Conservation (phyloP, 2,329 filamentous ascomycete genomes). For the Diaporthe australafricana region DNA sequence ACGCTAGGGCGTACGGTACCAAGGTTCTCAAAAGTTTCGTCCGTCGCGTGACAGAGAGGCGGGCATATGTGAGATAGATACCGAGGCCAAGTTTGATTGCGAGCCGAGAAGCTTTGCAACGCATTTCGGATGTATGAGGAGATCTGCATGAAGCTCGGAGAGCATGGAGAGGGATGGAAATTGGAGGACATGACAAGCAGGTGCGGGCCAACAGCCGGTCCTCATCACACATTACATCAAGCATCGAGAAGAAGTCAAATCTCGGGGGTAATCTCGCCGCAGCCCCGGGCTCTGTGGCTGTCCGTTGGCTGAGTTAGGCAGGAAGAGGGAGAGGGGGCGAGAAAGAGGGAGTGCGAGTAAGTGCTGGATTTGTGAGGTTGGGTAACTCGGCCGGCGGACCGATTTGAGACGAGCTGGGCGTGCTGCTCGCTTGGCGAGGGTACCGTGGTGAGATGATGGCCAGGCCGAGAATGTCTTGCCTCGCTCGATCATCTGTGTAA, state of each 20-base stretch:
- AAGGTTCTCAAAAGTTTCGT: background rate
- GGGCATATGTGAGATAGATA: background rate
- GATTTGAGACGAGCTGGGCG: slow-evolving; percentile 12
- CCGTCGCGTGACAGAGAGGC: background rate
- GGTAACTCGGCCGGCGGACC: background rate
- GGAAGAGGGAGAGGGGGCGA: background rate
- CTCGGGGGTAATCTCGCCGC: slow-evolving; percentile 26
- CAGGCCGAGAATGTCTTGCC: slow-evolving; percentile 24
- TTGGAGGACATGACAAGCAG: slow-evolving; percentile 31
- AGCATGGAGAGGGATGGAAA: slow-evolving; percentile 26
- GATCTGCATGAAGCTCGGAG: slow-evolving; percentile 1
- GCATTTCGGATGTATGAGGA: background rate
- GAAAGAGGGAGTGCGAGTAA: slow-evolving; percentile 9
- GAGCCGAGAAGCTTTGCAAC: background rate
- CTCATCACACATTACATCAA: slow-evolving; percentile 20
- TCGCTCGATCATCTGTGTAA: slow-evolving; percentile 33
- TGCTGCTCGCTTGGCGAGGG: slow-evolving; percentile 16
- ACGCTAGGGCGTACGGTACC: background rate
- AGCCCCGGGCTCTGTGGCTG: slow-evolving; percentile 26
- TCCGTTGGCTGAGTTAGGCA: background rate
- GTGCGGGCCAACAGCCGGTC: slow-evolving; percentile 16
- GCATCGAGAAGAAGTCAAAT: slow-evolving; percentile 24
- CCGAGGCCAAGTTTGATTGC: background rate
- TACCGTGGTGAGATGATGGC: slow-evolving; percentile 22
- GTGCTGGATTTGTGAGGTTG: slow-evolving; percentile 6